These are phyloP conservation scores for Secale cereale DNA, from an alignment of 176 grass and related monocot species.

Conservation along the genomic window DNA sequence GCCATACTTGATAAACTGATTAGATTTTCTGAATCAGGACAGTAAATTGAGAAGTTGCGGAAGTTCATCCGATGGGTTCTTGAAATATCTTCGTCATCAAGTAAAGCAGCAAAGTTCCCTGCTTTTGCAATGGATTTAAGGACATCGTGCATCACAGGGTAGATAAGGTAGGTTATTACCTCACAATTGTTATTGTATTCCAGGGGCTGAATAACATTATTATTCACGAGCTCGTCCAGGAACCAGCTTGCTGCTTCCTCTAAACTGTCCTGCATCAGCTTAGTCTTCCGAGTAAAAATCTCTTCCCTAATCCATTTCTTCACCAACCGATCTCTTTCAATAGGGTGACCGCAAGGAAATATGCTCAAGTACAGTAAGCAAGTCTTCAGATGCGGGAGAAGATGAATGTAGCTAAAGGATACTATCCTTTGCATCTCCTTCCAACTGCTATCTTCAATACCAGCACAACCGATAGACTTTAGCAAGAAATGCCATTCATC, in stretches of 20 bases:
- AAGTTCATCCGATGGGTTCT: too few relatives aligned
- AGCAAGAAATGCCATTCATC: too few relatives aligned
- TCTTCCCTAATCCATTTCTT: not conserved
- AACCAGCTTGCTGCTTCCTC: not conserved
- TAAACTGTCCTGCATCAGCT: not conserved
- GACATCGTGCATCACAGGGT: not conserved
- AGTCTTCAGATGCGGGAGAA: rapidly evolving
- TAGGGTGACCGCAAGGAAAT: rapidly evolving
- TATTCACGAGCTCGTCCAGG: too few relatives aligned
- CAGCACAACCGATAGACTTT: too few relatives aligned
- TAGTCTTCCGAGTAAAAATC: not conserved
- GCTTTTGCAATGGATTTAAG: not conserved
- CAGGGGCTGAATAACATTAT: too few relatives aligned
- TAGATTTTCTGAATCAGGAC: not conserved
- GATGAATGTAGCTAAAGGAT: not conserved
- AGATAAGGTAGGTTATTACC: too few relatives aligned
- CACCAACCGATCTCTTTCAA: not conserved
- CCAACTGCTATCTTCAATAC: too few relatives aligned
- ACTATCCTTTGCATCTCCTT: too few relatives aligned
- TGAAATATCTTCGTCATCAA: not conserved
- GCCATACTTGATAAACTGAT: not conserved
- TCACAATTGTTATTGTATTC: too few relatives aligned
- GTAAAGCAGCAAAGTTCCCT: not conserved
- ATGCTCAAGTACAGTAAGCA: not conserved
- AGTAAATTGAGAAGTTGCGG: not conserved